Evolutionary conservation across 495 filamentous ascomycete species (phyloP), one percentile per base, ranked within the genome.

Genomic region (Podospora sp.): DNA sequence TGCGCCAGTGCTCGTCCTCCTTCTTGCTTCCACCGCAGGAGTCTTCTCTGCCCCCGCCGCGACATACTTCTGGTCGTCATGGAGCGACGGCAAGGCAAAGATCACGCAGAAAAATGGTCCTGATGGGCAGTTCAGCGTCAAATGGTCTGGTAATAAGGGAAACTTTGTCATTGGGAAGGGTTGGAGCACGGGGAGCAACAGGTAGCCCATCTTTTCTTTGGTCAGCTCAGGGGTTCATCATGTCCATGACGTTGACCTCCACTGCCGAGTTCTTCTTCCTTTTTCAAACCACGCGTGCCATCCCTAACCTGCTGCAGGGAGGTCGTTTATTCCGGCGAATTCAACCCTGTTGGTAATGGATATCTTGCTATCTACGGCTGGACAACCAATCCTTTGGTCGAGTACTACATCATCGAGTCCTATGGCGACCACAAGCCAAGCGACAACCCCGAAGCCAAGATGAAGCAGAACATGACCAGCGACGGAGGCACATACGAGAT

Each of bases 141-240:
- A 71, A 27, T 91, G 88, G 88, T 70, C 69, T 1, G 75, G 71
- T 1, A 83, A 84, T 71, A 80, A 79, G 40, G 86, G 86, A 49
- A 88, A 89, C 77, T 89, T 90, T 70, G 87, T 89, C 9, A 85
- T 82, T 26, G 89, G 89, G 57, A 90, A 87, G 77, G 86, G 85
- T 6, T 89, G 87, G 87, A 82, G 82, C 66, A 81, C 85, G 9
- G 87, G 87, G 7, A 74, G 69, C 24, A 55, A 49, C n/a, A 66
- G 66, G 72, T 72, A 68, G 27, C 49, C 11, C 11, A 29, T 2
- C 16, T 2, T 46, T 2, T 46, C 40, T 46, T 18, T 2, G 12
- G 2, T 46, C 12, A 46, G 33, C 18, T 36, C 25, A 4, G 6
- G 29, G 29, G 29, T 33, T 33, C 8, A 8, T 33, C 8, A 3